Base-by-base conservation (phyloP, 352 stramenopile species). In the Phytophthora crassamura region DNA sequence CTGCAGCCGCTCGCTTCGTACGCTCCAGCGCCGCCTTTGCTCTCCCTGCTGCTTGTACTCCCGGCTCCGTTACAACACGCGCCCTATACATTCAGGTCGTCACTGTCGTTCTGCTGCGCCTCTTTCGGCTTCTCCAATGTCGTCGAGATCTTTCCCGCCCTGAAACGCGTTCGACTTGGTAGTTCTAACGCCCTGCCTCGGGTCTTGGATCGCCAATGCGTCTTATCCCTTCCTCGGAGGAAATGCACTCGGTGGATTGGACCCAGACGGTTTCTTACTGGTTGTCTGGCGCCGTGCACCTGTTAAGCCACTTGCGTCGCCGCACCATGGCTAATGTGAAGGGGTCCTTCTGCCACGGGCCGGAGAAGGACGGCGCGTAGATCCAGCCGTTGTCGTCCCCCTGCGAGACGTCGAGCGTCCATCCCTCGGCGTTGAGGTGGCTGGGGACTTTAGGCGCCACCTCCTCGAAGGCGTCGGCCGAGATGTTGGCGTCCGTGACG, bases 321-420 rank as follows among this genome's bases (percentile, higher is more conserved):
- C 86, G 81, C 48, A 92, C 86, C 68, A 87, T 89, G 8, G 83
- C 83, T 67, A 91, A 77, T 73, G 84, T 86, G 65, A 89, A 90
- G 18, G 72, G 60, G 43, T 80, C 72, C 52, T 88, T 89, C 67
- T 94, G 85, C 88, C 88, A 95, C 25, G 86, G 85, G 0, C 88
- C 86, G 1, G 75, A 72, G 69, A 94, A 94, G 18, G 77, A 82
- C 47, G 78, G 74, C 36, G 88, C 88, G 64, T 95, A 95, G 70
- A 93, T 86, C 88, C 88, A 95, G 15, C 88, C 88, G 53, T 91
- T 84, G 64, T 87, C 84, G 52, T 94, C 88, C 59, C 88, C 88
- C 58, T 91, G 82, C 5, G 81, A 82, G 2, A 91, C 76, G 39
- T 94, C 84, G 16, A 91, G 72, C 12, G 81, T 88, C 88, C 88